Percentiles rank a stretch among this genome's conserved stretches.
Evolutionary conservation across 495 filamentous ascomycete species (phyloP).

Genomic region (Annulohypoxylon maeteangense): DNA sequence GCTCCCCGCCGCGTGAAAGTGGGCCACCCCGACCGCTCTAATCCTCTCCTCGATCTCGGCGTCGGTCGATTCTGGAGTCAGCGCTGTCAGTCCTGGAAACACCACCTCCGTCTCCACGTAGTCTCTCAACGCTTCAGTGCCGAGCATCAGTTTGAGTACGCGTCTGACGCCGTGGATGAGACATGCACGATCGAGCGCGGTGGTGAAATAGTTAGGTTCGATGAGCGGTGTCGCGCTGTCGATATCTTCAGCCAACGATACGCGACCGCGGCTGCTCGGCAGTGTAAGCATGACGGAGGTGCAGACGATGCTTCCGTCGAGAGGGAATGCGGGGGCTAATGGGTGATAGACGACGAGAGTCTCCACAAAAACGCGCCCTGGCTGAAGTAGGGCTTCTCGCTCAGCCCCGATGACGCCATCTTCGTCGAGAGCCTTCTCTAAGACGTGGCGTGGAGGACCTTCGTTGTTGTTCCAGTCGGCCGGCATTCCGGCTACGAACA

Average conservation of each 20-base stretch:
- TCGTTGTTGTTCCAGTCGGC: slow-evolving; percentile 8
- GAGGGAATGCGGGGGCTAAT: background rate
- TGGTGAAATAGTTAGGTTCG: slow-evolving; percentile 56
- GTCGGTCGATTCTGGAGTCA: slow-evolving; percentile 1
- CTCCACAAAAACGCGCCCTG: slow-evolving; percentile 14
- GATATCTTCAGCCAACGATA: slow-evolving; percentile 44
- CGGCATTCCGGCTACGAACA: slow-evolving; percentile 13
- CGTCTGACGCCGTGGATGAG: slow-evolving; percentile 13
- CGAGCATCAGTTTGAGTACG: slow-evolving; percentile 10
- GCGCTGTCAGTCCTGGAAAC: slow-evolving; percentile 1
- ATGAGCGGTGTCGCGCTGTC: slow-evolving; percentile 42
- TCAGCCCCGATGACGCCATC: slow-evolving; percentile 5
- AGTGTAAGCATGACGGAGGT: slow-evolving; percentile 45
- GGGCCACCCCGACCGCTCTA: slow-evolving; percentile 1
- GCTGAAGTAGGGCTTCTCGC: slow-evolving; percentile 7
- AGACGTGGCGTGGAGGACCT: background rate
- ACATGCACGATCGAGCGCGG: slow-evolving; percentile 31
- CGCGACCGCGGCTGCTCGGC: slow-evolving; percentile 51
- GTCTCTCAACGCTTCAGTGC: slow-evolving; percentile 4
- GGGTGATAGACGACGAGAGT: slow-evolving; percentile 14
- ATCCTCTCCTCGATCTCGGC: slow-evolving; percentile 17
- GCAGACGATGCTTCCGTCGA: slow-evolving; percentile 46
- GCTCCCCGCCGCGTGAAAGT: slow-evolving; percentile 17
- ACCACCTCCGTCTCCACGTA: slow-evolving; percentile 21
- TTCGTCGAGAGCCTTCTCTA: slow-evolving; percentile 11